Conservation (phyloP, 306 rosid species). For the Inga leiocalycina region DNA sequence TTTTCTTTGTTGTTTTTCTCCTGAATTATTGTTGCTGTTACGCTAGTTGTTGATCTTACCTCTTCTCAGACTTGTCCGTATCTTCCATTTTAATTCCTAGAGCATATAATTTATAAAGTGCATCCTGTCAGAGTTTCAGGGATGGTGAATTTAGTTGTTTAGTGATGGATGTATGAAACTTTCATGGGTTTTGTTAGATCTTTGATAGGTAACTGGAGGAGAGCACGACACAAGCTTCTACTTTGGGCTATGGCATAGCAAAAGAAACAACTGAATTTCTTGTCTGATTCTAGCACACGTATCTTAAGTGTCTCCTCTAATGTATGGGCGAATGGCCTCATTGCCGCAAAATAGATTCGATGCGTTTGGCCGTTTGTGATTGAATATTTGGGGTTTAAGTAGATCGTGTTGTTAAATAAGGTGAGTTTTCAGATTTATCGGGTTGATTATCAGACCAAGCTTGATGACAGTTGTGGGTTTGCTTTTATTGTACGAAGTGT, state of each 20-base stretch:
- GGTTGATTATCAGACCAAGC: background rate
- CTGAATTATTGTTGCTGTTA: background rate
- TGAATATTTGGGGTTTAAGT: background rate
- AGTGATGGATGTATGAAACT: background rate
- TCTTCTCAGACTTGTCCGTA: background rate
- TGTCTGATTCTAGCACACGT: constrained; percentile 7
- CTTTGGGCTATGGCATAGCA: background rate
- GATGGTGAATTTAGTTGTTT: background rate
- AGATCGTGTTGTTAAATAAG: background rate
- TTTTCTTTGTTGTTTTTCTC: background rate
- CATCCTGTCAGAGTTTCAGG: background rate
- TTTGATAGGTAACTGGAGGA: constrained; percentile 16
- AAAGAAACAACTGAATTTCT: background rate
- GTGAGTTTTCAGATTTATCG: background rate
- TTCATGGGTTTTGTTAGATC: constrained; percentile 4
- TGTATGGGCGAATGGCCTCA: background rate
- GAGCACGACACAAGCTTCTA: background rate
- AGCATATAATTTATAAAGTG: background rate
- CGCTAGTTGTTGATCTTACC: background rate
- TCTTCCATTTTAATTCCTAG: background rate
- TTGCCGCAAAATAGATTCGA: background rate
- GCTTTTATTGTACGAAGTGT: background rate
- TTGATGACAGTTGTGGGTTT: background rate
- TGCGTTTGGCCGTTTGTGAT: background rate
- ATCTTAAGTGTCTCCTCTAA: background rate